A percentile compares a stretch with the other conserved stretches of the same genome.
These are phyloP conservation scores for Diplodia corticola DNA, from an alignment of 2,329 filamentous ascomycete species.

Conservation along the genomic window DNA sequence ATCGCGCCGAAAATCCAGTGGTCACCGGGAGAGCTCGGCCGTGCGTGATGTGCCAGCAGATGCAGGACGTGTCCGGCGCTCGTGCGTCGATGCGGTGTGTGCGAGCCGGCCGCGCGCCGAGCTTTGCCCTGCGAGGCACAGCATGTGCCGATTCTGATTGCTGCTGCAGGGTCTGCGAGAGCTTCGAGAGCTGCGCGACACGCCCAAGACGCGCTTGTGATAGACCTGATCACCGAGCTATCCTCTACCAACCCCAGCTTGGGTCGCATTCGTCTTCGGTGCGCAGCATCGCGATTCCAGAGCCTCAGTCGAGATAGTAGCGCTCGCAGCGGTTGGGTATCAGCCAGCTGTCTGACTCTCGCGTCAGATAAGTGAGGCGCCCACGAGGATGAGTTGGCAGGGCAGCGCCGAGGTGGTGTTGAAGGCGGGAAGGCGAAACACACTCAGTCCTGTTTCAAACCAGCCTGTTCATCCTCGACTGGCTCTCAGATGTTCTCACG, in stretches of 20 bases:
- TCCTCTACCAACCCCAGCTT: not conserved
- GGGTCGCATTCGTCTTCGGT: not conserved
- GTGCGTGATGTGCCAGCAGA: conserved; percentile 20
- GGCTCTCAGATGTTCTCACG: conserved; percentile 1
- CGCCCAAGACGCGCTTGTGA: conserved; percentile 9
- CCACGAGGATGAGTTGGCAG: conserved; percentile 1
- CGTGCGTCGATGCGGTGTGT: conserved; percentile 23
- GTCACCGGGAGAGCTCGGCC: not conserved
- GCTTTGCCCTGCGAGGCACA: conserved; percentile 6
- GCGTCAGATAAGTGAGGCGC: conserved; percentile 19
- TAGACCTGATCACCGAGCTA: conserved; percentile 11
- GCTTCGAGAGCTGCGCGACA: conserved; percentile 7
- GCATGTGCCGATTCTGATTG: not conserved
- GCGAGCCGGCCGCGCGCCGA: conserved; percentile 12
- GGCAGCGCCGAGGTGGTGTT: not conserved
- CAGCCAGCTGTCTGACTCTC: not conserved
- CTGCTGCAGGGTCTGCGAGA: conserved; percentile 9
- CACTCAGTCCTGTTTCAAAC: conserved; percentile 1
- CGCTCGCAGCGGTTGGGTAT: not conserved
- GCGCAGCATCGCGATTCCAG: not conserved
- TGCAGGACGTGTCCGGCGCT: conserved; percentile 19
- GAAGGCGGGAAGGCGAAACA: not conserved
- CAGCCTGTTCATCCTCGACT: not conserved
- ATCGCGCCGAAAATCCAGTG: not conserved
- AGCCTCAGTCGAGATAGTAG: not conserved